Evolutionary conservation across 352 stramenopile species (phyloP), one percentile per base, ranked within the genome.

Genomic region (Globisporangium emineosum): DNA sequence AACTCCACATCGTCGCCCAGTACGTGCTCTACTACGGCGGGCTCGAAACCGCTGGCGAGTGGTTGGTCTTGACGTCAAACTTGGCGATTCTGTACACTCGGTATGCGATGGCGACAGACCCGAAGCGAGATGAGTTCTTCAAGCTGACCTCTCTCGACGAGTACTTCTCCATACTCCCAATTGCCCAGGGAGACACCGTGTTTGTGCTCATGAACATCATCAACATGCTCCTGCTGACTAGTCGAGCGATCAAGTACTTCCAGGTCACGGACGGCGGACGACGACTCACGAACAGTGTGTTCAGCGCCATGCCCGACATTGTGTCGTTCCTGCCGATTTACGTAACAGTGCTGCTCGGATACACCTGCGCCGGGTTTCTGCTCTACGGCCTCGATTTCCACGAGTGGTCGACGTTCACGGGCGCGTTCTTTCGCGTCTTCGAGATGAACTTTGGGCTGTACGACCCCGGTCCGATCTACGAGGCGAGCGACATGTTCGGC

Each of bases 271-370:
- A 80, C 61, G 81, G 81, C 10, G 81, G 81, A 0, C 69, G 72
- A 5, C 71, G 79, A 5, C 71, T 91, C 19, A 86, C 88, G 72
- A 64, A 75, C 29, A 91, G 81, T 63, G 75, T 91, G 1, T 86
- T 87, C 59, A 70, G 76, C 13, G 79, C 81, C 13, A 88, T 91
- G 79, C 81, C 81, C 17, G 79, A 91, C 57, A 68, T 91, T 17
- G 64, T 85, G 49, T 88, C 76, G 17, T 91, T 91, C 66, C 64
- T 88, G 1, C 81, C 81, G n/a, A 91, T 91, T 49, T 91, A 91
- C 56, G 62, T 77, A 12, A 65, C 79, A 0, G 71, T 89, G 23
- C 78, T 88, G 59, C 67, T 89, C 19, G 79, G 79, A 30, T 91
- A 89, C 61, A 86, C 81, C 25, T 89, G 88, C 55, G 75, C 73